Evolutionary conservation across 768 basidiomycete genomes (phyloP).

Genomic region (Nidularia pulvinata): DNA sequence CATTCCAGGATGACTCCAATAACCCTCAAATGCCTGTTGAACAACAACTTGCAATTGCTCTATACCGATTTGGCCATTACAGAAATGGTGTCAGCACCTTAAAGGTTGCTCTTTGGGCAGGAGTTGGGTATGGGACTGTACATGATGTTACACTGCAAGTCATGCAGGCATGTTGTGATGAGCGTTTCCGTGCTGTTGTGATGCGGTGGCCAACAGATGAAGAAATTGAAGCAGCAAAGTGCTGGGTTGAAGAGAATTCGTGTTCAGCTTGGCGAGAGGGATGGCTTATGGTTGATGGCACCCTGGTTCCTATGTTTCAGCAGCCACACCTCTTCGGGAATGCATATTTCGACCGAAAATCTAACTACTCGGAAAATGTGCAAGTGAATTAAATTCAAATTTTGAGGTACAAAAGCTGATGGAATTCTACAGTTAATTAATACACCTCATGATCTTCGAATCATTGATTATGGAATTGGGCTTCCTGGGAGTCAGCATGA

Average conservation of each 20-base stretch:
- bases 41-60: slow-evolving; percentile 30
- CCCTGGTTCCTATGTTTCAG: slow-evolving; percentile 25
- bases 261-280: slow-evolving; percentile 31
- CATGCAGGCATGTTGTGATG: slow-evolving; percentile 17
- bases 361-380: slow-evolving; percentile 33
- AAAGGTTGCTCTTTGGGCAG: slow-evolving; percentile 31
- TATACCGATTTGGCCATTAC: slow-evolving; percentile 33
- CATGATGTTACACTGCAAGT: slow-evolving; percentile 17
- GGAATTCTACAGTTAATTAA: slow-evolving; percentile 8
- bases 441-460: slow-evolving; percentile 13
- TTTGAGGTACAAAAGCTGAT: background rate
- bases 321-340: slow-evolving; percentile 28
- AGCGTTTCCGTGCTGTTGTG: slow-evolving; percentile 15
- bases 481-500: slow-evolving; percentile 29
- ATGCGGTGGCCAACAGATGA: slow-evolving; percentile 22
- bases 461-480: slow-evolving; percentile 25
- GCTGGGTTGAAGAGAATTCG: slow-evolving; percentile 28
- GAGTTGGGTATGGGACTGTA: slow-evolving; percentile 30
- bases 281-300: slow-evolving; percentile 36
- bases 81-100: slow-evolving; percentile 30
- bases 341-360: slow-evolving; percentile 33
- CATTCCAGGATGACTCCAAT: slow-evolving; percentile 24
- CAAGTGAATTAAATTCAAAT: slow-evolving; percentile 14
- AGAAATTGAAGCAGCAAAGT: slow-evolving; percentile 32
- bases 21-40: slow-evolving; percentile 20